phyloP scores from a whole-genome alignment of 148 eudicot species.

The Selenicereus undatus region DNA sequence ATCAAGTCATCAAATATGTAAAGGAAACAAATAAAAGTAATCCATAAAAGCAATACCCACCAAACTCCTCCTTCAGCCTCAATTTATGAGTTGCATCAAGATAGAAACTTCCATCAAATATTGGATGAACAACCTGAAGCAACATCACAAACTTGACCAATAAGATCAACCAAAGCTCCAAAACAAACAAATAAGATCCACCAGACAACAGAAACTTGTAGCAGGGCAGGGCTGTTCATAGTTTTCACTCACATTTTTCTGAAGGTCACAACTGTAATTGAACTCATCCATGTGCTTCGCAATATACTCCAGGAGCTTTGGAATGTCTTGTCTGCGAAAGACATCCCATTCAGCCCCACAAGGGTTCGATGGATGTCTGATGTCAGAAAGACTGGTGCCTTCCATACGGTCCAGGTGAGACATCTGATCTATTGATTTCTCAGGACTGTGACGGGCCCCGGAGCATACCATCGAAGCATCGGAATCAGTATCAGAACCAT shows the following conservation, averaged over 20 bases:
- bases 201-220: conserved; percentile 6
- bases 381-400: conserved; percentile 16
- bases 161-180: conserved; percentile 31
- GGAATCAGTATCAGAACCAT: conserved; percentile 53
- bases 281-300: conserved; percentile 53
- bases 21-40: neutral
- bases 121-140: conserved; percentile 67
- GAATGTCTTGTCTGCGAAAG: conserved; percentile 77
- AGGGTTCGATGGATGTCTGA: conserved; percentile 11
- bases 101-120: conserved; percentile 71
- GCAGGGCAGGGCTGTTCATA: neutral
- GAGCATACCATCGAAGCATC: conserved; percentile 65
- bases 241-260: conserved; percentile 41
- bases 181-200: conserved; percentile 13
- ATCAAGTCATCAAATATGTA: neutral
- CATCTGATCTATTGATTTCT: conserved; percentile 44
- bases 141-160: conserved; percentile 16
- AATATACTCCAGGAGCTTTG: conserved; percentile 73
- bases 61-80: conserved; percentile 80
- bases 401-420: conserved; percentile 28
- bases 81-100: conserved; percentile 68
- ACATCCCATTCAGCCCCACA: conserved; percentile 90
- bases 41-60: conserved; percentile 36
- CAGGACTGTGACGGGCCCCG: conserved; percentile 42
- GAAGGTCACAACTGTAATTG: conserved; percentile 21